phyloP scores from a whole-genome alignment of 352 stramenopile genomes.

The Elongisporangium prolatum region DNA sequence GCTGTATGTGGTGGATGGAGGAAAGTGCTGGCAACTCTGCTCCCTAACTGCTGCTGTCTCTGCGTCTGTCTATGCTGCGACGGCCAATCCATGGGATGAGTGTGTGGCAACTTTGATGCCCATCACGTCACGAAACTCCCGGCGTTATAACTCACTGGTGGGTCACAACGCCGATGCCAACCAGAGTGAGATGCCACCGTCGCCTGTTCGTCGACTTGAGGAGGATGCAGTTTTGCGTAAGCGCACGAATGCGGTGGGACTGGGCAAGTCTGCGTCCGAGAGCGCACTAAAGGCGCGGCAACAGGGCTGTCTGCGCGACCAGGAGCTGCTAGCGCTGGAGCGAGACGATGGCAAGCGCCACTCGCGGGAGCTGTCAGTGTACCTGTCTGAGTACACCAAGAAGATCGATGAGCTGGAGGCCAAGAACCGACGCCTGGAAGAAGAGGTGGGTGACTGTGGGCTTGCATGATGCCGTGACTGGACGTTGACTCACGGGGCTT shows the following conservation, averaged over 20 bases:
- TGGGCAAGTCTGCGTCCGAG: slow-evolving; percentile 16
- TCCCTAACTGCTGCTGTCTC: neutral
- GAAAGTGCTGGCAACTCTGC: neutral
- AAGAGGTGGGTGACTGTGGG: slow-evolving; percentile 38
- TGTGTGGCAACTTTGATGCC: neutral
- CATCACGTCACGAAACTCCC: neutral
- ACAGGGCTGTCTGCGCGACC: slow-evolving; percentile 50
- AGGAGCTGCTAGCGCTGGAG: slow-evolving; percentile 64
- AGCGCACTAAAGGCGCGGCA: slow-evolving; percentile 31
- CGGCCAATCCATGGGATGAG: neutral
- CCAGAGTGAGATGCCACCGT: slow-evolving; percentile 6
- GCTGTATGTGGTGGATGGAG: neutral
- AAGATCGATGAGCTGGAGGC: slow-evolving; percentile 72
- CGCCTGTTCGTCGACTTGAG: slow-evolving; percentile 1
- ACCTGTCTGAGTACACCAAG: slow-evolving; percentile 66
- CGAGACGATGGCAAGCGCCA: slow-evolving; percentile 74
- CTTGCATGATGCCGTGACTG: neutral
- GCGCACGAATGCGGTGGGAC: neutral
- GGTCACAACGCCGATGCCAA: neutral
- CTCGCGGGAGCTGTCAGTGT: slow-evolving; percentile 52
- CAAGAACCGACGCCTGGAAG: slow-evolving; percentile 72
- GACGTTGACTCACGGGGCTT: too few relatives aligned
- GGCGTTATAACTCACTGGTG: neutral
- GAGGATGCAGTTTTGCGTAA: neutral
- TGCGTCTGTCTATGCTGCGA: neutral